Evolutionary conservation across 2,329 filamentous ascomycete genomes (phyloP), one percentile per base, ranked within the genome.

Genomic region (Hirsutella rhossiliensis): DNA sequence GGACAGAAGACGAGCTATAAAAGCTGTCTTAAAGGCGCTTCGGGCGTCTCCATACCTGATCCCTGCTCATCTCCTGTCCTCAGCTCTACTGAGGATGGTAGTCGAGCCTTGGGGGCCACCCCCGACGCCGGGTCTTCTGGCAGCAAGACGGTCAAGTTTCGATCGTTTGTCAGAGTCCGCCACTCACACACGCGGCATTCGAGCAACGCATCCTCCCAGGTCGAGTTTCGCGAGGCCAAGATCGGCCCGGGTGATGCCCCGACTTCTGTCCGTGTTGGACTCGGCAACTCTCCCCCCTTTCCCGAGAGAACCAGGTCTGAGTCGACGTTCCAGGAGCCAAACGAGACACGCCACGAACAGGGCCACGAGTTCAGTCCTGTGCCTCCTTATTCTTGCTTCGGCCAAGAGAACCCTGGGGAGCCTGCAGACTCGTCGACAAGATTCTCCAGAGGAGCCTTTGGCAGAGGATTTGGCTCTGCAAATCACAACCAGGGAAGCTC

Each of bases 71-170:
- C 15, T 9, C 28, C 32, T 17, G 18, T 7, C 9, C 27, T 18
- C 9, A 4, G 17, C 38, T 37, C 18, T 23, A 3, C 12, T 50
- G 43, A 18, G 41, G 41, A 28, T 9, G 31, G 36, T 8, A 32
- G 40, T 11, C 40, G 27, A 39, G 34, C 9, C 7, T 40, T 17
- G n/a, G 8, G 12, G 28, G 13, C 15, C 12, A 27, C 27, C 3
- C 20, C 49, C 18, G 55, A 52, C n/a, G 46, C 43, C 13, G 44
- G 45, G 15, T 52, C 51, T 12, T 49, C 50, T 3, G 42, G 48
- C 12, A 54, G 50, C 46, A 58, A 56, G 39, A 56, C 52, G 15
- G 52, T 56, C 7, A 53, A 52, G 15, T 58, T 59, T 47, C 53
- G 50, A 28, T 37, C 50, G 9, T 48, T 47, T 11, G 48, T 55